These are phyloP conservation scores for Hypoxylon subgilvum DNA, from an alignment of 495 filamentous ascomycete genomes.

Conservation along the genomic window DNA sequence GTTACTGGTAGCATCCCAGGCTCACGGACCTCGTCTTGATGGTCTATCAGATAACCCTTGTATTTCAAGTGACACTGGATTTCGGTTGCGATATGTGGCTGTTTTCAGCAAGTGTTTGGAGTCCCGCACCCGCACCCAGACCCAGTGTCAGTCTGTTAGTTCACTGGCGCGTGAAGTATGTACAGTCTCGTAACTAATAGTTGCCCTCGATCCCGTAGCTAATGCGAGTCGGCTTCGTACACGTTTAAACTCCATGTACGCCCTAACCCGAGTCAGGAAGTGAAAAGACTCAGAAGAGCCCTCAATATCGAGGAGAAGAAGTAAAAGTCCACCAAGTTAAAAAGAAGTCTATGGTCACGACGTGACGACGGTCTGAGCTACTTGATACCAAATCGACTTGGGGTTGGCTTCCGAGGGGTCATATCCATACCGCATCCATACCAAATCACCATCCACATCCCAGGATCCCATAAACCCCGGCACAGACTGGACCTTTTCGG, in stretches of 20 bases:
- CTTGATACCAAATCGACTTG: constrained; percentile 19
- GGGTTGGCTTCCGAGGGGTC: constrained; percentile 16
- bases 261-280: constrained; percentile 22
- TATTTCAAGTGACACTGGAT: constrained; percentile 26
- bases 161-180: constrained; percentile 15
- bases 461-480: constrained; percentile 26
- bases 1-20: constrained; percentile 12
- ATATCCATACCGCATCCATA: constrained; percentile 16
- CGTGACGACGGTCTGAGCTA: constrained; percentile 3
- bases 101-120: constrained; percentile 8
- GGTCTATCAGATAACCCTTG: constrained; percentile 31
- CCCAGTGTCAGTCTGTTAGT: constrained; percentile 18
- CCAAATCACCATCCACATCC: constrained; percentile 30
- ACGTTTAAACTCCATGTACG: constrained; percentile 10
- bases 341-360: too few species aligned
- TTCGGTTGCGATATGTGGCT: constrained; percentile 27
- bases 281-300: constrained; percentile 7
- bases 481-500: constrained; percentile 23
- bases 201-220: not conserved
- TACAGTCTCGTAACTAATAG: constrained; percentile 1
- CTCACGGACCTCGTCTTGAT: constrained; percentile 32
- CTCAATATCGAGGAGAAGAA: constrained; percentile 9
- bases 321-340: constrained; percentile 2
- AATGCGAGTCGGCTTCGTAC: constrained; percentile 16
- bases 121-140: constrained; percentile 22